Conservation (phyloP, 352 stramenopile genomes). For the Blastocystis sp. region DNA sequence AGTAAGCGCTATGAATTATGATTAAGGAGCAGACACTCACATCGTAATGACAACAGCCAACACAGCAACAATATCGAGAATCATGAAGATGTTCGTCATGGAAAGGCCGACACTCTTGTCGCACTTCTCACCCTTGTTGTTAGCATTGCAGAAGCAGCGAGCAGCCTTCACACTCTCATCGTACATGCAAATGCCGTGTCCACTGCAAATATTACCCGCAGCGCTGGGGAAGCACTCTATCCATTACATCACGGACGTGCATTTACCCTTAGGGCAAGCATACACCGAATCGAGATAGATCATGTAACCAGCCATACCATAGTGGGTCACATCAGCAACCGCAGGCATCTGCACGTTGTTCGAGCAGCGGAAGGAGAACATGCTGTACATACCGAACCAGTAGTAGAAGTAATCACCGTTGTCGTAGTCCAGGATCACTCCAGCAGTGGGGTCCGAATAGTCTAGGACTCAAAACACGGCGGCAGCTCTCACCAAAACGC, state of each 20-base stretch:
- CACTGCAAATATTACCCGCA: slow-evolving; percentile 34
- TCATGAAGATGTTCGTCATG: slow-evolving; percentile 48
- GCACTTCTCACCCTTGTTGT: slow-evolving; percentile 53
- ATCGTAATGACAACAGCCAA: slow-evolving; percentile 46
- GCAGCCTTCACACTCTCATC: slow-evolving; percentile 17
- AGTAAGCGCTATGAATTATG: slow-evolving; percentile 32
- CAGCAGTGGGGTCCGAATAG: slow-evolving; percentile 12
- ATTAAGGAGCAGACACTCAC: background rate
- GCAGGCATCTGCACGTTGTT: background rate
- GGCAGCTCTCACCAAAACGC: background rate
- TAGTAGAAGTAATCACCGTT: slow-evolving; percentile 52
- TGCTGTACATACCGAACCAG: slow-evolving; percentile 5
- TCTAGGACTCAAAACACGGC: slow-evolving; percentile 20
- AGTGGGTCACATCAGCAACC: slow-evolving; percentile 5
- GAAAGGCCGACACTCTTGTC: slow-evolving; percentile 61
- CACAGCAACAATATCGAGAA: slow-evolving; percentile 55
- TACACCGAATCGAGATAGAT: slow-evolving; percentile 67
- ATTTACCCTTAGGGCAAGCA: slow-evolving; percentile 49
- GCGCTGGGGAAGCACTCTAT: slow-evolving; percentile 18
- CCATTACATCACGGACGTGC: background rate
- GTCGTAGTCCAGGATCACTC: slow-evolving; percentile 14
- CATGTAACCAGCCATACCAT: slow-evolving; percentile 20
- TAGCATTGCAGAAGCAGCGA: slow-evolving; percentile 66
- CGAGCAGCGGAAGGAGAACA: slow-evolving; percentile 29
- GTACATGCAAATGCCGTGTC: slow-evolving; percentile 61